phyloP scores from a whole-genome alignment of 2,329 filamentous ascomycete genomes.

The Raffaelea albimanens region DNA sequence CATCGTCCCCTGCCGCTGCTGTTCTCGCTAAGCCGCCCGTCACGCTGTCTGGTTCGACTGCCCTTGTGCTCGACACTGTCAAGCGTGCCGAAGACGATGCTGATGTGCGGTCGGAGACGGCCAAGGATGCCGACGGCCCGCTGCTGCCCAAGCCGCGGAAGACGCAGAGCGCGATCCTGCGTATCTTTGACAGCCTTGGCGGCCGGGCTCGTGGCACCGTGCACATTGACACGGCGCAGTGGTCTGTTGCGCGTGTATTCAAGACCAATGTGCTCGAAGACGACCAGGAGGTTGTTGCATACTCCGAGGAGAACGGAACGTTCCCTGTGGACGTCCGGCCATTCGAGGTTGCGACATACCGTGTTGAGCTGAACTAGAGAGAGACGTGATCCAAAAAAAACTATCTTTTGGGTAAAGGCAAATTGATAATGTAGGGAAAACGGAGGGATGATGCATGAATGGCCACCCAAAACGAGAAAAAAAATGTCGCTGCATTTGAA shows the following conservation, averaged over 20 bases:
- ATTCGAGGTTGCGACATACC: constrained; percentile 77
- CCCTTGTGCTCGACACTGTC: constrained; percentile 75
- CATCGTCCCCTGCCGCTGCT: neutral
- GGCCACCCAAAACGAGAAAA: no score
- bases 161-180: constrained; percentile 71
- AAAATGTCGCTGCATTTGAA: no score
- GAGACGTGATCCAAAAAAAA: neutral
- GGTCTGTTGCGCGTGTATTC: constrained; percentile 65
- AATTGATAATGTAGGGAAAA: no score
- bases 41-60: constrained; percentile 53
- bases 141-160: constrained; percentile 47
- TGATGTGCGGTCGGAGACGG: constrained; percentile 53
- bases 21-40: constrained; percentile 37
- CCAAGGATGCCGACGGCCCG: constrained; percentile 10
- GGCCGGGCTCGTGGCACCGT: constrained; percentile 61
- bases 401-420: no score
- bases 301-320: constrained; percentile 19
- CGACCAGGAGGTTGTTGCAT: constrained; percentile 56
- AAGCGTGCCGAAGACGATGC: constrained; percentile 90
- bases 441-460: no score
- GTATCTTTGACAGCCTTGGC: constrained; percentile 83
- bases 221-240: constrained; percentile 46
- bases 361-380: constrained; percentile 12
- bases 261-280: constrained; percentile 89
- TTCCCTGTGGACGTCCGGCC: constrained; percentile 60